Evolutionary conservation across 495 filamentous ascomycete species (phyloP), one percentile per base, ranked within the genome.

Genomic region (Xylaria acuta): DNA sequence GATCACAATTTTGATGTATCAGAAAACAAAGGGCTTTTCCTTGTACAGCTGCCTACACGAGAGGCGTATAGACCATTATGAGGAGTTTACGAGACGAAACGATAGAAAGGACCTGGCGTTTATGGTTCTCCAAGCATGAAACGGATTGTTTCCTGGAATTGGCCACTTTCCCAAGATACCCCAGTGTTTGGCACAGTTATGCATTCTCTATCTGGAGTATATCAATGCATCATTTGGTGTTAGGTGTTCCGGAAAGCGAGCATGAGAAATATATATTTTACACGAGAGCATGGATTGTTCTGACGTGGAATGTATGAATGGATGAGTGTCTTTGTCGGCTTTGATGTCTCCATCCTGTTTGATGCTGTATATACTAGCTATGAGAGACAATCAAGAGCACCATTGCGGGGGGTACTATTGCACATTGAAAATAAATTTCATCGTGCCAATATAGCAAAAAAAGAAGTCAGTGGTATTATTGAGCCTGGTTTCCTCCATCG

Each of bases 81-180:
- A 71, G 22, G 34, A 45, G 36, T 65, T 68, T 32, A n/a, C 38
- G 30, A 45, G 51, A 25, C 59, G 38, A 18, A 54, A 45, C 22
- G 18, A 56, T 47, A 64, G 68, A 70, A 27, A 38, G 62, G 45
- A 20, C 14, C 38, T 65, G 69, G 60, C 56, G 58, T 64, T 71
- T 40, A 32, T 43, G 65, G 18, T 36, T 41, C 34, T 43, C n/a
- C 14, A 22, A n/a, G 34, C 34, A 32, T 49, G 25, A 45, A 3
- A 16, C 40, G 49, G 27, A 65, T n/a, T 36, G 27, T 59, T 67
- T 51, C n/a, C 56, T 36, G 22, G 60, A 59, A 65, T 40, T 36
- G 60, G 36, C 27, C 6, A 30, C 25, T 64, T 65, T 49, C 32
- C 43, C 38, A 34, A 65, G 68, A 62, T 70, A 63, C 68, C 58